phyloP scores from a whole-genome alignment of 768 basidiomycete genomes.

The Coprinellus micaceus region DNA sequence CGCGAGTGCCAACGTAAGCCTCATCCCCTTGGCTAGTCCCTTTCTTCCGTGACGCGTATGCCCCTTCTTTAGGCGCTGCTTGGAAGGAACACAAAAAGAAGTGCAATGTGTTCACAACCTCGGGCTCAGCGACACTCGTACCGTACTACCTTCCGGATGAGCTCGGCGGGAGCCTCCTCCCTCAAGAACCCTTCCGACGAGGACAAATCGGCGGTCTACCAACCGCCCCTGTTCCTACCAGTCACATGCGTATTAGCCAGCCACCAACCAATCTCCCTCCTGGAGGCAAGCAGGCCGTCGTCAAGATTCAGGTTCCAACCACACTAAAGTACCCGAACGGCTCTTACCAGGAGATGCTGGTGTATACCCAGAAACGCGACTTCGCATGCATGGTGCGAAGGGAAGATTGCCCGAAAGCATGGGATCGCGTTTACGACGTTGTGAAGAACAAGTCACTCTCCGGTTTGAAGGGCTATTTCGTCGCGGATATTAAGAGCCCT shows the following conservation, averaged over 20 bases:
- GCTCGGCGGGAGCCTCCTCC: not conserved
- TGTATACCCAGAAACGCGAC: constrained; percentile 1
- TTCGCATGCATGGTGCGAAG: not conserved
- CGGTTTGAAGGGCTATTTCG: not conserved
- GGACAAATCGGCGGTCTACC: not conserved
- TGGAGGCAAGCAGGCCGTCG: not conserved
- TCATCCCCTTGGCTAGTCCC: not conserved
- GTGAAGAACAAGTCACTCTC: not conserved
- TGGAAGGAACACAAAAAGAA: constrained; percentile 3
- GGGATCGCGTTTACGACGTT: not conserved
- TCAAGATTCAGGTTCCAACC: constrained; percentile 1
- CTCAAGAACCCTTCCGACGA: not conserved
- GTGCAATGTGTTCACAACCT: not conserved
- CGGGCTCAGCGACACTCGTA: not conserved
- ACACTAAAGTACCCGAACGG: not conserved
- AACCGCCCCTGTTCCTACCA: not conserved
- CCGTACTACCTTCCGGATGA: constrained; percentile 1
- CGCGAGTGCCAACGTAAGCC: constrained; percentile 49
- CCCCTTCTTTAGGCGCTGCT: not conserved
- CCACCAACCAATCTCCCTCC: not conserved
- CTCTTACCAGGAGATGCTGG: not conserved
- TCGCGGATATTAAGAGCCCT: not conserved
- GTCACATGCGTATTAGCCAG: not conserved
- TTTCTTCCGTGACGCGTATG: not conserved
- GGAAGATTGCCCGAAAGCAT: constrained; percentile 1